Base-by-base conservation (phyloP, 352 stramenopile species). In the Discostella stelligera region DNA sequence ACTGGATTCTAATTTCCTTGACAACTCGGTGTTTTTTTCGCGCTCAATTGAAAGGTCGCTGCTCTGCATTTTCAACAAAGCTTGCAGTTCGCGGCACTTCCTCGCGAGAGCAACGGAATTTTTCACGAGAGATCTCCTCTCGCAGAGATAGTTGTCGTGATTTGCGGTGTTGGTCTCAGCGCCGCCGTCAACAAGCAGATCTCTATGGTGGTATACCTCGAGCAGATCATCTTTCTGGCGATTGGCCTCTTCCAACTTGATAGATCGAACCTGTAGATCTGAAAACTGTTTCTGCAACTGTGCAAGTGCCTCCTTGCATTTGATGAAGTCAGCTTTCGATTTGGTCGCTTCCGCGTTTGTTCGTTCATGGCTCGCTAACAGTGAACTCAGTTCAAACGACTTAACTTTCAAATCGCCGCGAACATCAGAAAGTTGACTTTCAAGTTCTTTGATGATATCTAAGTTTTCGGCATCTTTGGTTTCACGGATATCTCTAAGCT, bases 351-450 rank as follows among this genome's bases (percentile, higher is more conserved):
- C 63, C 52, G 64, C 56, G 13, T 39, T 37, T 25, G 60, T 56
- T 58, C 48, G 23, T 52, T 79, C 71, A n/a, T 79, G 41, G 44
- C 54, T 41, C 23, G 48, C 21, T 65, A 53, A 30, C 2, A 79
- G 30, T 0, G 62, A 59, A 41, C 61, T 73, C 46, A 79, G 46
- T 37, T 79, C 71, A 37, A 27, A 69, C 41, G 56, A 49, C 60
- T 77, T 82, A 4, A 82, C 41, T 56, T 77, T 82, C 23, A 82
- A 62, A 44, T 72, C 74, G 39, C 66, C 74, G 41, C 63, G 49
- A 49, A 71, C 54, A 55, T 74, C 48, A 2, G 66, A 27, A n/a
- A 77, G 23, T 66, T 77, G 66, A 27, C 53, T 76, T 39, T 82
- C 74, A 16, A 82, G 53, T 32, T 82, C 74, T 23, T 60, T 68